Conservation (phyloP, 208 protist genomes). For the Acanthamoeba royreba region DNA sequence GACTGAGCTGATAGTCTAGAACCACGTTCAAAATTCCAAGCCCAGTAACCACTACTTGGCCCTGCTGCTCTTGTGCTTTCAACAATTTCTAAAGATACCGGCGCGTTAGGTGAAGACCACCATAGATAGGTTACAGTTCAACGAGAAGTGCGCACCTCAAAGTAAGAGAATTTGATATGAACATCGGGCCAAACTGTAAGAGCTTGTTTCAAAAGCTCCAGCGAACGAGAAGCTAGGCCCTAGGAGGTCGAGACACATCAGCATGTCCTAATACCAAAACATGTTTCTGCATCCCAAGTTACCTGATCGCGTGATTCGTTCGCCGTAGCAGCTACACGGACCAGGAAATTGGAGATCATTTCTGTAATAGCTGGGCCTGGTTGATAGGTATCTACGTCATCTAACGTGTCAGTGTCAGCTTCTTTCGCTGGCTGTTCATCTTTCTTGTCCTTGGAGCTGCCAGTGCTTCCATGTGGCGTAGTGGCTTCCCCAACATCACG, state of each 20-base stretch:
- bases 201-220: background rate
- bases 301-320: background rate
- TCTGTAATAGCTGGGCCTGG: background rate
- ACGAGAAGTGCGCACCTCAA: background rate
- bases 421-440: background rate
- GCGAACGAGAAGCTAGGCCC: background rate
- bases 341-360: background rate
- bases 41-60: background rate
- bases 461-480: background rate
- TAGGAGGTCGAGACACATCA: background rate
- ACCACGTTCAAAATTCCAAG: conserved; percentile 5
- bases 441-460: background rate
- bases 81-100: conserved; percentile 6
- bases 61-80: background rate
- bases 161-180: conserved; percentile 9
- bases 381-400: background rate
- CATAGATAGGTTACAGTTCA: background rate
- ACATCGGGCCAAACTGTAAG: background rate
- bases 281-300: background rate
- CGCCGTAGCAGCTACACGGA: background rate
- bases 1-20: background rate
- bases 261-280: background rate
- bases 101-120: background rate
- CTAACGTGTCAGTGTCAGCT: background rate
- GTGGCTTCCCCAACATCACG: background rate